Base-by-base conservation (phyloP, 345 rosid species). In the Reutealis trisperma region DNA sequence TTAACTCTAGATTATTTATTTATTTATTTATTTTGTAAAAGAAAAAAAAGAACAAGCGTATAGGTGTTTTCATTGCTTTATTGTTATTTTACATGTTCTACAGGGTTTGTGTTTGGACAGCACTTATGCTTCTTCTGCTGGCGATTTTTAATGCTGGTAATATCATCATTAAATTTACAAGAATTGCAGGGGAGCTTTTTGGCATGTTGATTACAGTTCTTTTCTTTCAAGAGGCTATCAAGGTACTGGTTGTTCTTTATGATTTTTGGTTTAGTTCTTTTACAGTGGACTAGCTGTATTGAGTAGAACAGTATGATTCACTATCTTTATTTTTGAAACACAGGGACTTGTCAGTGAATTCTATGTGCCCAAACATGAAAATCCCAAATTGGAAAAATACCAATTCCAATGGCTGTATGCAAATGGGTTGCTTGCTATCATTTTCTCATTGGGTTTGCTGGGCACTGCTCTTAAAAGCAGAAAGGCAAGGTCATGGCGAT, bases 71-170 rank as follows among this genome's bases (percentile, higher is more conserved):
- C 16, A 41, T 22, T 73, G 42, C 15, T 41, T 52, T 54, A 47
- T 47, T 13, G 34, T n/a, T 63, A n/a, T 64, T 75, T 22, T 67
- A n/a, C 44, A 69, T 41, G n/a, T 55, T 37, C n/a, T 63, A 21
- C 82, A 85, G 93, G 94, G 94, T 93, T 44, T 91, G 97, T 78
- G 90, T 87, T 19, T 90, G 97, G 94, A 87, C 94, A 12, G 80
- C 97, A 72, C 55, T 89, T 51, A 63, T 91, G 65, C 91, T 90
- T 51, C 79, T 83, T 65, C 88, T 91, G 78, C 91, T 91, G 47
- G 92, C 94, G 64, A 86, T 90, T 77, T 87, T 87, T 77, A 90
- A 90, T 70, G 91, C 93, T 0, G 86, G 94, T 54, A 84, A 74
- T 49, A 74, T 93, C 79, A 89, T 91, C 74, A 77, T 74, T 12